Conservation (phyloP, 768 basidiomycete species). For the Boletus sp. region DNA sequence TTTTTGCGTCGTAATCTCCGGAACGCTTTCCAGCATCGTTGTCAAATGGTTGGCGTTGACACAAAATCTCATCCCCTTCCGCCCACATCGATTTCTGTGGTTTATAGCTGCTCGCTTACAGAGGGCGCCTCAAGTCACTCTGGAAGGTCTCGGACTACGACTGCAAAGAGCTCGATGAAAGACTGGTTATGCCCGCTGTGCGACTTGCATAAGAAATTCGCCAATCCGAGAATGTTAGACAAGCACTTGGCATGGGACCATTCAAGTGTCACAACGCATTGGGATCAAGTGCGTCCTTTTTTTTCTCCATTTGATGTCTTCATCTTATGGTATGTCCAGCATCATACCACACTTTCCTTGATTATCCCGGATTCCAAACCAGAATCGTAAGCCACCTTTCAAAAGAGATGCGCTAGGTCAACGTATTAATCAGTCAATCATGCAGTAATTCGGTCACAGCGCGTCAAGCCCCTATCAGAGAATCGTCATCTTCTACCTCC, state of each 20-base stretch:
- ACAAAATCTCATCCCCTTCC: constrained; percentile 24
- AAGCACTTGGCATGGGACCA: constrained; percentile 55
- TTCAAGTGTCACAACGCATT: constrained; percentile 35
- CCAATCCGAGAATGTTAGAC: constrained; percentile 41
- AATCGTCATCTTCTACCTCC: constrained; percentile 4
- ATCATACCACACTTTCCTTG: constrained; percentile 15
- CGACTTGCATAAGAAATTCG: constrained; percentile 42
- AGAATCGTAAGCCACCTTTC: constrained; percentile 12
- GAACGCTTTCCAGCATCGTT: constrained; percentile 46
- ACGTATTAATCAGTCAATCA: background rate
- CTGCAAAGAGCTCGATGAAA: constrained; percentile 27
- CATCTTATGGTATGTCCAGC: constrained; percentile 9
- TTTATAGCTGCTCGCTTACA: constrained; percentile 19
- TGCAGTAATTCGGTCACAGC: constrained; percentile 2
- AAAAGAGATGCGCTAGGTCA: background rate
- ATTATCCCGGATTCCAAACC: constrained; percentile 11
- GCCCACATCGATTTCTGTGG: constrained; percentile 20
- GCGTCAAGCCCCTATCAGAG: constrained; percentile 1
- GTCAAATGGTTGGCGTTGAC: constrained; percentile 37
- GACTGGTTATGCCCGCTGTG: constrained; percentile 58
- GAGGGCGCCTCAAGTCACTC: constrained; percentile 5
- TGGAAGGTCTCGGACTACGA: constrained; percentile 8
- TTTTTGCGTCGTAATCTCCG: constrained; percentile 56
- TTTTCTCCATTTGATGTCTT: background rate
- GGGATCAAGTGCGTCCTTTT: constrained; percentile 34